phyloP scores from a whole-genome alignment of 768 basidiomycete species.

The Serendipita indica region DNA sequence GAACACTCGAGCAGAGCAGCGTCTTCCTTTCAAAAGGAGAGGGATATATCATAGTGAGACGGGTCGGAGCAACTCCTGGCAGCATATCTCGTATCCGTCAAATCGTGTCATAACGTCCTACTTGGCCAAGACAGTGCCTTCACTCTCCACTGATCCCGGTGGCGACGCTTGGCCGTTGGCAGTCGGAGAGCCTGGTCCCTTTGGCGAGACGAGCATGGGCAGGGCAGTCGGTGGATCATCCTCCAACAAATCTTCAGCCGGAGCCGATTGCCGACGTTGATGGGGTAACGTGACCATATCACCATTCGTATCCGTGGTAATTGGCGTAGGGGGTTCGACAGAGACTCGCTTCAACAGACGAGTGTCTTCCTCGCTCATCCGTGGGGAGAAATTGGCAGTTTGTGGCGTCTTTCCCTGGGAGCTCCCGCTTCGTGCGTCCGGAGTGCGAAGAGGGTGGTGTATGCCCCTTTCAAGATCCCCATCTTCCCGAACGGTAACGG shows the following conservation, averaged over 20 bases:
- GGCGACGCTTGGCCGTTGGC: background rate
- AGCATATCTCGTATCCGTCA: too few species aligned
- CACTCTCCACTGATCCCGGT: background rate
- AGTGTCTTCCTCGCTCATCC: constrained; percentile 1
- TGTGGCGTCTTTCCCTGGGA: background rate
- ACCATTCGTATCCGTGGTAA: background rate
- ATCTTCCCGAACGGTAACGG: background rate
- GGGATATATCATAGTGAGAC: background rate
- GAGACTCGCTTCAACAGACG: background rate
- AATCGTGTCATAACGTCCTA: too few species aligned
- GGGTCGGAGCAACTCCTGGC: background rate
- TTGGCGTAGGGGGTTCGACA: background rate
- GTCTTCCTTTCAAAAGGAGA: too few species aligned
- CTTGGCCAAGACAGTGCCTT: background rate
- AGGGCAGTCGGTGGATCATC: constrained; percentile 2
- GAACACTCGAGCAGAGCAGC: too few species aligned
- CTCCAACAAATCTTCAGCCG: background rate
- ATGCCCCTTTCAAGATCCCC: constrained; percentile 1
- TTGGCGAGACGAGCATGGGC: background rate
- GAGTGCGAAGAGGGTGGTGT: background rate
- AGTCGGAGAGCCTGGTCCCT: background rate
- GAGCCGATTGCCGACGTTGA: background rate
- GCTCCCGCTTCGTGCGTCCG: background rate
- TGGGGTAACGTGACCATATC: background rate
- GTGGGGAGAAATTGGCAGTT: background rate